phyloP scores from a whole-genome alignment of 148 eudicot species.

The Nyssa sinensis region DNA sequence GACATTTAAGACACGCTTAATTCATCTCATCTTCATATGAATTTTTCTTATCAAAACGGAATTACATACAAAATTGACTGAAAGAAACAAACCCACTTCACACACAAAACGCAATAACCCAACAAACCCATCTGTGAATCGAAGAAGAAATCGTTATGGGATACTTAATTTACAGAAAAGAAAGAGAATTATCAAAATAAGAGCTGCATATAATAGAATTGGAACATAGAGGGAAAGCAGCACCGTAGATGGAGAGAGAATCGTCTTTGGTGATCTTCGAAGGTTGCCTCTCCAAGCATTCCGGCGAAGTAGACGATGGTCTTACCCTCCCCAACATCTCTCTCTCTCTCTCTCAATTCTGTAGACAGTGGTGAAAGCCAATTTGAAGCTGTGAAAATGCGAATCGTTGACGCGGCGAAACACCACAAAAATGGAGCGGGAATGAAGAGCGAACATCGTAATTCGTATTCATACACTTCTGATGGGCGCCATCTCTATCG shows the following conservation, averaged over 20 bases:
- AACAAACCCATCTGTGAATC: background rate
- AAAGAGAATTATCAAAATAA: background rate
- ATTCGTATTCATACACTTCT: background rate
- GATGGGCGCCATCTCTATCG: background rate
- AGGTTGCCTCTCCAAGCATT: conserved; percentile 50
- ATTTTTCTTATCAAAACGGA: background rate
- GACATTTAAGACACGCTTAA: background rate
- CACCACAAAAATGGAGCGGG: background rate
- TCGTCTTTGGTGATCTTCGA: conserved; percentile 67
- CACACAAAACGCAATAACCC: background rate
- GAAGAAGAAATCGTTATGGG: background rate
- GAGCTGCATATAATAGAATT: background rate
- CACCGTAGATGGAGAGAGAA: conserved; percentile 81
- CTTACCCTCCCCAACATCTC: conserved; percentile 67
- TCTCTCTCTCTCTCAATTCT: conserved; percentile 8
- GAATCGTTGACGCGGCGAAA: background rate
- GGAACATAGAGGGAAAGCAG: background rate
- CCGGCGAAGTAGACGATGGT: conserved; percentile 48
- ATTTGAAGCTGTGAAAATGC: background rate
- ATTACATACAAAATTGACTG: background rate
- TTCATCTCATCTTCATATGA: background rate
- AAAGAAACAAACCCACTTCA: background rate
- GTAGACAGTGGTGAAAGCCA: background rate
- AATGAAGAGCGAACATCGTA: background rate
- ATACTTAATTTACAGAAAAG: background rate